Evolutionary conservation across 176 grass and related monocot genomes (phyloP), one percentile per base, ranked within the genome.

Genomic region (Bothriochloa decipiens): DNA sequence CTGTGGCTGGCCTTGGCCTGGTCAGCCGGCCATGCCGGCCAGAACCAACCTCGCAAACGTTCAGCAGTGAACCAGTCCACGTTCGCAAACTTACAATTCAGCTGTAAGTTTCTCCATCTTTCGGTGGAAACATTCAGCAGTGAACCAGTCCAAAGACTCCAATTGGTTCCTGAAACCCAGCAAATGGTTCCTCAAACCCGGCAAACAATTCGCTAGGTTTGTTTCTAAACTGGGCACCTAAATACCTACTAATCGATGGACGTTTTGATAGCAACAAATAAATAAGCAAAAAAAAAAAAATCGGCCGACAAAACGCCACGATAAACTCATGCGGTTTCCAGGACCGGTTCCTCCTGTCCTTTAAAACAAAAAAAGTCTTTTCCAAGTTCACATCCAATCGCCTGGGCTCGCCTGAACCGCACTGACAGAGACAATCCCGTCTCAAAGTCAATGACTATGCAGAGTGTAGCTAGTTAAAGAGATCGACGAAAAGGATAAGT

Each of bases 381-480:
- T 3, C 16, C 23, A n/a, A 41, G n/a, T 20, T 76, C 60, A 50
- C 8, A 25, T 25, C 55, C 52, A 35, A 65, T 84, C 9, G 16
- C 63, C 23, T 67, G 23, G 22, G 20, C 22, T 28, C 67, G 12
- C 0, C n/a, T n/a, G n/a, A n/a, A n/a, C n/a, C n/a, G n/a, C n/a
- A n/a, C n/a, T n/a, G n/a, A n/a, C n/a, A n/a, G n/a, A n/a, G n/a
- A n/a, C n/a, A n/a, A n/a, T n/a, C n/a, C n/a, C n/a, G 20, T 55
- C 42, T 66, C n/a, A 80, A 55, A 86, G 70, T 37, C 55, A 77
- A 53, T 80, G 77, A 74, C 70, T 22, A 22, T 7, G 43, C 8
- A 3, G n/a, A n/a, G n/a, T n/a, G n/a, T n/a, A n/a, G 8, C 23
- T 28, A 13, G 22, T 5, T 61, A 61, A 26, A 0, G 16, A 53